phyloP scores from a whole-genome alignment of 768 basidiomycete species.

The Hypholoma fasciculare region DNA sequence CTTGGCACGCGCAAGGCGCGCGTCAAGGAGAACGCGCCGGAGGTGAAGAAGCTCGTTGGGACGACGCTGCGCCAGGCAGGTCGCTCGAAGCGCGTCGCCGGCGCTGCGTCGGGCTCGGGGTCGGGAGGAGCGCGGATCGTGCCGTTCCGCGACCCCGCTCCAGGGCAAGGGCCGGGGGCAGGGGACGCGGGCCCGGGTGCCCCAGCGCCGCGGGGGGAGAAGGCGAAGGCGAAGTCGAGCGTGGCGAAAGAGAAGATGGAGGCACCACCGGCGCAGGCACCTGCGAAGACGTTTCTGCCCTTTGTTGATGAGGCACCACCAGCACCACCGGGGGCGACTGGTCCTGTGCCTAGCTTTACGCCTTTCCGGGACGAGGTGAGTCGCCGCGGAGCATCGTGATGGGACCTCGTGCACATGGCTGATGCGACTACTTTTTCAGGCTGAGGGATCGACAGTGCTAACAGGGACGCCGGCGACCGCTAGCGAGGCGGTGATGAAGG shows the following conservation, averaged over 20 bases:
- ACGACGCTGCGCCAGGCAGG: constrained; percentile 67
- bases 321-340: constrained; percentile 34
- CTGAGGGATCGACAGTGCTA: constrained; percentile 20
- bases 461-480: constrained; percentile 31
- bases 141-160: constrained; percentile 63
- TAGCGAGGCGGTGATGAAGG: constrained; percentile 68
- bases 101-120: constrained; percentile 28
- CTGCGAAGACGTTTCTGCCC: background rate
- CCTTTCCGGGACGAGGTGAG: constrained; percentile 76
- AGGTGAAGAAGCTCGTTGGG: constrained; percentile 67
- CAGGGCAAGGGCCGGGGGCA: constrained; percentile 29
- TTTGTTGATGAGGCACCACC: constrained; percentile 29
- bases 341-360: constrained; percentile 54
- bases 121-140: constrained; percentile 55
- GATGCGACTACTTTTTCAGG: constrained; percentile 12
- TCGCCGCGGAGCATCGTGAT: constrained; percentile 4
- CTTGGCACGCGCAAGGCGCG: constrained; percentile 77
- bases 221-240: too few relatives aligned
- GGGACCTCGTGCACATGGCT: background rate
- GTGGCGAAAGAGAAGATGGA: too few relatives aligned
- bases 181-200: too few relatives aligned
- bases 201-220: too few relatives aligned
- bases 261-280: too few relatives aligned
- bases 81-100: constrained; percentile 51
- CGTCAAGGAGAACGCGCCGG: constrained; percentile 77